These are phyloP conservation scores for Galerina sulciceps DNA, from an alignment of 768 basidiomycete genomes.

Conservation along the genomic window DNA sequence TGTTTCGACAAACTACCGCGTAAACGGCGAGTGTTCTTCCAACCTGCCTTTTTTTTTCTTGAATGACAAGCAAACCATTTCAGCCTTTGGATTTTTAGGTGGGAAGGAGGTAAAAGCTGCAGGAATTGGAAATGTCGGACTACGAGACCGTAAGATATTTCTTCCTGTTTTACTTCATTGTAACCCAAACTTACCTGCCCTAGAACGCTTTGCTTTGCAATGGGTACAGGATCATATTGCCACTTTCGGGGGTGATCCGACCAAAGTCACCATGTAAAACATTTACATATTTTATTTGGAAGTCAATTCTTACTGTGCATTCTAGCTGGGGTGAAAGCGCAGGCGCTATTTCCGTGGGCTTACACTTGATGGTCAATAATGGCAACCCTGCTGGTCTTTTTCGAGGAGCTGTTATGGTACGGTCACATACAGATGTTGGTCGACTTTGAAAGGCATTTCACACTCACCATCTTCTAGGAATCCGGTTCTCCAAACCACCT, in stretches of 20 bases:
- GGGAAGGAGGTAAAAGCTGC: constrained; percentile 41
- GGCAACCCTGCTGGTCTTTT: constrained; percentile 22
- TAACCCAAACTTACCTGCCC: background rate
- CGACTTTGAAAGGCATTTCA: background rate
- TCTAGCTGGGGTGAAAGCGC: constrained; percentile 28
- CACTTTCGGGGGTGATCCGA: constrained; percentile 56
- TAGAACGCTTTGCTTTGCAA: constrained; percentile 51
- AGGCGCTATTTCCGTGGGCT: constrained; percentile 23
- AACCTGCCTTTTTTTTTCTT: background rate
- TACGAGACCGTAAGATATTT: constrained; percentile 50
- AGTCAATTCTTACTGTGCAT: background rate
- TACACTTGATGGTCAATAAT: constrained; percentile 19
- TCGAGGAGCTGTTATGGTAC: constrained; percentile 24
- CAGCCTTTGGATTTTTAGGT: constrained; percentile 45
- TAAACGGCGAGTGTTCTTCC: constrained; percentile 26
- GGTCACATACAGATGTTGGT: background rate
- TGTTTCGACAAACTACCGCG: constrained; percentile 45
- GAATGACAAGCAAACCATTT: background rate
- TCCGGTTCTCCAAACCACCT: constrained; percentile 20
- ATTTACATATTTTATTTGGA: background rate
- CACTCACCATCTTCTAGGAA: constrained; percentile 10
- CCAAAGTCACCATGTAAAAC: constrained; percentile 42
- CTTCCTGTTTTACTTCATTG: background rate
- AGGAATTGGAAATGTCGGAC: constrained; percentile 51
- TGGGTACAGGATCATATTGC: constrained; percentile 59